Percentiles rank a stretch among this genome's conserved stretches.
Conservation (phyloP, 768 basidiomycete genomes). For the Crucibulum laeve region DNA sequence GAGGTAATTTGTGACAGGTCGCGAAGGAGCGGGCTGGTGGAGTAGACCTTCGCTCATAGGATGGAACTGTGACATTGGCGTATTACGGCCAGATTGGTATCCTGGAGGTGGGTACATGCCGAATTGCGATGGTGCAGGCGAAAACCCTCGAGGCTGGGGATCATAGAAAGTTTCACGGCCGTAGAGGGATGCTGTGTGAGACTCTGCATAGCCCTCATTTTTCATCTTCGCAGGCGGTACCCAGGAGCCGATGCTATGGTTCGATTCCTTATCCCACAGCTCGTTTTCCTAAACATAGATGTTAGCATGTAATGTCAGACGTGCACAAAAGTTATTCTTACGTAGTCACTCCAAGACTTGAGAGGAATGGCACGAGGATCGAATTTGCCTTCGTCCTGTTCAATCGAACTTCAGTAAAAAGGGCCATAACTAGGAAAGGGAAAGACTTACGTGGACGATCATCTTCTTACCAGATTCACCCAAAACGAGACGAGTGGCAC, state of each 20-base stretch:
- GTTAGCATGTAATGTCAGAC: constrained; percentile 1
- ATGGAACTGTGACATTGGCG: constrained; percentile 51
- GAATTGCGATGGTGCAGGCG: constrained; percentile 71
- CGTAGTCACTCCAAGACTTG: constrained; percentile 96
- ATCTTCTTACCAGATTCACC: constrained; percentile 96
- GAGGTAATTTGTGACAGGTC: constrained; percentile 74
- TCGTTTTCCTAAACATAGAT: constrained; percentile 70
- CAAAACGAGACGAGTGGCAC: constrained; percentile 85
- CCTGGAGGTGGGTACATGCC: constrained; percentile 60
- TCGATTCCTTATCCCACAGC: constrained; percentile 96
- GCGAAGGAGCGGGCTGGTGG: constrained; percentile 62
- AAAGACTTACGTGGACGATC: constrained; percentile 76
- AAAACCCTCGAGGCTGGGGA: constrained; percentile 62
- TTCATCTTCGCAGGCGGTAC: constrained; percentile 77
- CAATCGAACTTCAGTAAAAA: constrained; percentile 6
- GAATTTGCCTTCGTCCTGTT: constrained; percentile 94
- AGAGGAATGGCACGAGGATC: constrained; percentile 91
- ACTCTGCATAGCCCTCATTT: constrained; percentile 74
- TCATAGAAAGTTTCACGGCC: constrained; percentile 89
- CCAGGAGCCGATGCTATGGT: constrained; percentile 94
- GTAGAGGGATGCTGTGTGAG: constrained; percentile 75
- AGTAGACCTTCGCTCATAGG: constrained; percentile 29
- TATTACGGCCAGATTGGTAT: constrained; percentile 76
- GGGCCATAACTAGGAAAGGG: neutral
- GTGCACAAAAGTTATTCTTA: constrained; percentile 29